Evolutionary conservation across 331 rosid species (phyloP), one percentile per base, ranked within the genome.

Genomic region (Acacia pycnantha): DNA sequence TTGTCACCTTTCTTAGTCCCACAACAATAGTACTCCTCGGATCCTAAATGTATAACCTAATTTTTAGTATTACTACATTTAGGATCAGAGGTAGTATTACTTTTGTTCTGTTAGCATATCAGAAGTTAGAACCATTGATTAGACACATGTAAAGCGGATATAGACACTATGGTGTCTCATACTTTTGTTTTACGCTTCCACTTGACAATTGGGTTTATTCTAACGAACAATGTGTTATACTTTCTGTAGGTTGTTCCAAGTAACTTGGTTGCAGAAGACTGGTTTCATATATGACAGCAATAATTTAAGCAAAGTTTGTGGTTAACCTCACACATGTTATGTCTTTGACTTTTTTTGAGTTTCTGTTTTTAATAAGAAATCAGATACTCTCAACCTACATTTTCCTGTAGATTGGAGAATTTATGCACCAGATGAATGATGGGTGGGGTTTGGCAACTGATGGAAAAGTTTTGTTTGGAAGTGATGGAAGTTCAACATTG

Each of bases 401-500:
- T 43, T 78, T 59, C 10, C 24, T 72, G 82, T 81, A 95, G 98
- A 26, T 87, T 68, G 93, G 82, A 77, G 82, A 79, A 84, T 95
- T 93, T 85, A 80, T 86, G 16, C 96, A 93, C 87, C 84, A 82
- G 65, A 95, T 95, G 98, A 56, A 76, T 46, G 98, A 95, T 85
- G 98, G 98, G 71, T 95, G 98, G 98, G 98, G 98, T 82, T 79
- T 95, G 73, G 97, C 98, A 85, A 90, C 96, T 54, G 98, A 95
- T 77, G 98, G 95, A 83, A 81, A 91, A 80, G 79, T 87, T 83
- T 77, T 95, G 84, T 95, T 88, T 84, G 98, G 98, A 84, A 95
- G 92, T 86, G 98, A 93, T 84, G 98, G 98, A 51, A 86, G 91
- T 31, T 92, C 98, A 84, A 78, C 91, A 69, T 83, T 95, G 84